Evolutionary conservation across 257 asterid species (phyloP).

Genomic region (Capsicum pubescens): DNA sequence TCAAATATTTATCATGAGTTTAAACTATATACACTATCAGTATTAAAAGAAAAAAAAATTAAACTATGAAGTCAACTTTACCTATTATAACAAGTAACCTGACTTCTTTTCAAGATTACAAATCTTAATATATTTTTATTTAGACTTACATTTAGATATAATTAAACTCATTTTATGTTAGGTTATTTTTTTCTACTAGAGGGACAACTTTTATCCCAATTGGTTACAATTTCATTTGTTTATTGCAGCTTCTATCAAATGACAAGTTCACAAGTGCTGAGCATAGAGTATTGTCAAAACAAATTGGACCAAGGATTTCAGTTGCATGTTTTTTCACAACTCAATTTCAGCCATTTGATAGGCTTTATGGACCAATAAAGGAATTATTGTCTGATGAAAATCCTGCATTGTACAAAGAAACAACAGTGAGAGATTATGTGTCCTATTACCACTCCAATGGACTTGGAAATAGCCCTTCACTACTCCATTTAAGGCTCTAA

Average conservation of each 20-base stretch:
- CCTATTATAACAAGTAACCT: background rate
- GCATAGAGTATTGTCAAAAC: constrained; percentile 65
- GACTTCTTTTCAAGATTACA: background rate
- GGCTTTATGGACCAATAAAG: constrained; percentile 58
- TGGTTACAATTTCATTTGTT: background rate
- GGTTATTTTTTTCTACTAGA: background rate
- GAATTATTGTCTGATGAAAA: constrained; percentile 50
- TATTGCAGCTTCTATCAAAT: constrained; percentile 28
- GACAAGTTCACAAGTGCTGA: constrained; percentile 36
- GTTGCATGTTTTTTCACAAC: constrained; percentile 69
- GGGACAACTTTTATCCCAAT: background rate
- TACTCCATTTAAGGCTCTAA: constrained; percentile 11
- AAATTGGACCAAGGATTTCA: constrained; percentile 60
- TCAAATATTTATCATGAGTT: too few species aligned
- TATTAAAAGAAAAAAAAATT: too few species aligned
- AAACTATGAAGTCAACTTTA: too few species aligned
- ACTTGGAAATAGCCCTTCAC: background rate
- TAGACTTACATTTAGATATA: too few species aligned
- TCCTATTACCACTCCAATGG: background rate
- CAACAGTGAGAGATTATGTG: background rate
- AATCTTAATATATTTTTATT: too few species aligned
- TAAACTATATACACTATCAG: background rate
- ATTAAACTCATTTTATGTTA: background rate
- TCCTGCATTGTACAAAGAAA: constrained; percentile 56
- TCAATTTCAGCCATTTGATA: constrained; percentile 46